Percentiles rank a stretch among this genome's conserved stretches.
These are phyloP conservation scores for Rhodotorula babjevae DNA, from an alignment of 768 basidiomycete species.

Conservation along the genomic window DNA sequence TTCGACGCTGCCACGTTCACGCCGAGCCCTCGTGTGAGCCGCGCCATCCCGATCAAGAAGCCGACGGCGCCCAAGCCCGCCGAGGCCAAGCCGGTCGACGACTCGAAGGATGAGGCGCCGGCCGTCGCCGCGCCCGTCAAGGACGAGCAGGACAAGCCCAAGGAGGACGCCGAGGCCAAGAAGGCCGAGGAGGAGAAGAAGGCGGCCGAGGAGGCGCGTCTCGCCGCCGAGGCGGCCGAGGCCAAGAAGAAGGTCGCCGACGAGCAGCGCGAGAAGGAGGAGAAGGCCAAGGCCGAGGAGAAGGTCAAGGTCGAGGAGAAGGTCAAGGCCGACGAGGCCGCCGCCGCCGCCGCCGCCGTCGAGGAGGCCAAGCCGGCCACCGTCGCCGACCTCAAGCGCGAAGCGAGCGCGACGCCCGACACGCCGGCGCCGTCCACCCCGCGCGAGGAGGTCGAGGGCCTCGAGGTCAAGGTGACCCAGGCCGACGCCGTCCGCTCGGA, in stretches of 20 bases:
- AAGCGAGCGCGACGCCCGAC: conserved; percentile 5
- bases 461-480: conserved; percentile 19
- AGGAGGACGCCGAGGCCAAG: conserved; percentile 11
- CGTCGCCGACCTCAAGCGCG: conserved; percentile 18
- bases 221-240: conserved; percentile 8
- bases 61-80: conserved; percentile 10
- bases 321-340: not conserved
- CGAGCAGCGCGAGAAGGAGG: conserved; percentile 1
- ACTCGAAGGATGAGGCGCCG: conserved; percentile 12
- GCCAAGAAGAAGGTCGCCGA: not conserved
- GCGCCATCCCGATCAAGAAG: conserved; percentile 37
- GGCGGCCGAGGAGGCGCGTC: conserved; percentile 14
- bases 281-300: conserved; percentile 3
- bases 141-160: conserved; percentile 11
- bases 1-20: conserved; percentile 8
- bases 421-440: conserved; percentile 10
- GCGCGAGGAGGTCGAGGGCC: conserved; percentile 21
- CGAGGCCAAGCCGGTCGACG: conserved; percentile 12
- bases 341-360: not conserved
- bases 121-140: conserved; percentile 9
- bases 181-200: conserved; percentile 5
- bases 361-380: conserved; percentile 9
- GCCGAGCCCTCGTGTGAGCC: conserved; percentile 12
- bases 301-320: conserved; percentile 11
- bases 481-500: conserved; percentile 33